These are phyloP conservation scores for Rasamsonia emersonii DNA, from an alignment of 2,329 filamentous ascomycete species.

Conservation along the genomic window DNA sequence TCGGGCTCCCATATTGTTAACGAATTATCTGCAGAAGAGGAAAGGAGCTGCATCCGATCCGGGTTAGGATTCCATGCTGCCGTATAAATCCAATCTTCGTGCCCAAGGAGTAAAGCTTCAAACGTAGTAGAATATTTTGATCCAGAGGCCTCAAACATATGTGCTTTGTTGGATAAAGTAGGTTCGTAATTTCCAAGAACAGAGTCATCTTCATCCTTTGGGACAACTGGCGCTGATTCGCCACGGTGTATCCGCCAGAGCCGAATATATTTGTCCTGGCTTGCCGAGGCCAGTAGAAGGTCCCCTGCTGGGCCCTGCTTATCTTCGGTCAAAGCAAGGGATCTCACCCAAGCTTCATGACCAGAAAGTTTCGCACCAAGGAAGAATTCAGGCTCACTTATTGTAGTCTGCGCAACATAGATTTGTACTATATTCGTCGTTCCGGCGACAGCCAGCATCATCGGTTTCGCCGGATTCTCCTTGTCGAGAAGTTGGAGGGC, in stretches of 20 bases:
- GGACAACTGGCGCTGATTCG: slow-evolving; percentile 50
- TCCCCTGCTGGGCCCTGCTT: slow-evolving; percentile 49
- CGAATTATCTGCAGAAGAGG: slow-evolving; percentile 91
- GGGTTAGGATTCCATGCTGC: slow-evolving; percentile 59
- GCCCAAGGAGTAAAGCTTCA: slow-evolving; percentile 84
- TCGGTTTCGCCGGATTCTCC: slow-evolving; percentile 35
- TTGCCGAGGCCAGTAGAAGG: slow-evolving; percentile 79
- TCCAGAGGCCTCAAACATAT: slow-evolving; percentile 57
- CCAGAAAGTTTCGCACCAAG: slow-evolving; percentile 71
- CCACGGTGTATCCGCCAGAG: slow-evolving; percentile 80
- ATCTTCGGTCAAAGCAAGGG: slow-evolving; percentile 68
- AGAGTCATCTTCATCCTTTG: slow-evolving; percentile 25
- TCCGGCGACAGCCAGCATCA: slow-evolving; percentile 74
- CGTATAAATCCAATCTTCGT: slow-evolving; percentile 98
- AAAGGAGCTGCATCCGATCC: slow-evolving; percentile 62
- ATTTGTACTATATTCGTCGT: slow-evolving; percentile 77
- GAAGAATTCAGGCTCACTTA: slow-evolving; percentile 47
- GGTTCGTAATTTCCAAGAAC: slow-evolving; percentile 45
- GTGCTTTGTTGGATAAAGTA: slow-evolving; percentile 80
- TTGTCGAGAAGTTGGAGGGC: slow-evolving; percentile 56
- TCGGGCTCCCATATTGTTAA: slow-evolving; percentile 90
- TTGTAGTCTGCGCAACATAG: slow-evolving; percentile 50
- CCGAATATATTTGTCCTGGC: slow-evolving; percentile 94
- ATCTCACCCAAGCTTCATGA: slow-evolving; percentile 92
- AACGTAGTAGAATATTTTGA: slow-evolving; percentile 76